Evolutionary conservation across 768 basidiomycete species (phyloP), one percentile per base, ranked within the genome.

Genomic region (Boletus vermiculosoides): DNA sequence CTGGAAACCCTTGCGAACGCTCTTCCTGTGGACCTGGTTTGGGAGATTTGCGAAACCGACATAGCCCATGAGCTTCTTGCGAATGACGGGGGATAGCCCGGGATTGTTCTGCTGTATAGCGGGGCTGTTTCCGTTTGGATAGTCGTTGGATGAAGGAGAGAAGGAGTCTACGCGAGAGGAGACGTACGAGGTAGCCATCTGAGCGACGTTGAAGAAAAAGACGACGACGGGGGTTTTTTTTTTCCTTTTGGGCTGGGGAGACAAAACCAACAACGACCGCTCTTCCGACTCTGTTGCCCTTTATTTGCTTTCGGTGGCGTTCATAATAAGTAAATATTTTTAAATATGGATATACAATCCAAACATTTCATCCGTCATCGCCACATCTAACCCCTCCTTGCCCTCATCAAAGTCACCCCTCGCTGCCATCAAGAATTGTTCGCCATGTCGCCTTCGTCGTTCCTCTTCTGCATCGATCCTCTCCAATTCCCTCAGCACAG

Each of bases 11-110:
- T 94, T 98, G 79, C 94, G 83, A 47, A 97, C 90, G 67, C 94
- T 96, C 80, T 97, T 93, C 76, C 97, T 88, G 78, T 99, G 97
- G 45, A 98, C 96, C 76, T 99, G 97, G 83, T 99, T 98, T 49
- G 97, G 97, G 50, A 99, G 83, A 75, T 97, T 98, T 71, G 95
- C 93, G 71, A 99, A 96, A 50, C 93, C 93, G 58, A 96, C 93
- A 72, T 93, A 95, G 67, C 93, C 92, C 84, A 90, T 92, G 66
- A 95, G 80, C 78, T 94, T 94, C 86, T 94, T 94, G 76, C 91
- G 88, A 62, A 82, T 80, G 66, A 81, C 75, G 56, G 75, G 69
- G 50, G 76, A 62, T 37, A 71, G 25, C 20, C 66, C 72, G 16
- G 67, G 45, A 3, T 67, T 63, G 62, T 68, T 67, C 55, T 64